Conservation (phyloP, 192 early-diverging fungal species). For the Haplosporangium gracile region DNA sequence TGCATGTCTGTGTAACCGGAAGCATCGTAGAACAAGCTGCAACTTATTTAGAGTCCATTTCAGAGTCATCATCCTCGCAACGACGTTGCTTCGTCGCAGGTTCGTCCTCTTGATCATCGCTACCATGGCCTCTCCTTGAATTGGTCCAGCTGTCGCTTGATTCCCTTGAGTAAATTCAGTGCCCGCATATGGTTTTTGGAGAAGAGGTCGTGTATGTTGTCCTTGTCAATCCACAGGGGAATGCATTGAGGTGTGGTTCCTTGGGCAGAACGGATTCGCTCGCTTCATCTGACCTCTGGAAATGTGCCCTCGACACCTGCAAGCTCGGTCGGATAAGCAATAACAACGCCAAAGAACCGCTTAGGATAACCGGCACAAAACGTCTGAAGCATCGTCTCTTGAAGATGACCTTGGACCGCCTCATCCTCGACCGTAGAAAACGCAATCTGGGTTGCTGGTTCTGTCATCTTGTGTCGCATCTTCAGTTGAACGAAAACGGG, state of each 20-base stretch:
- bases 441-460: background rate
- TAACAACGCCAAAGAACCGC: slow-evolving; percentile 20
- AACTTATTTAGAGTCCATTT: slow-evolving; percentile 13
- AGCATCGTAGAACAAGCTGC: slow-evolving; percentile 5
- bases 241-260: slow-evolving; percentile 13
- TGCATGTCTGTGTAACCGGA: background rate
- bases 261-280: background rate
- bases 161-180: slow-evolving; percentile 18
- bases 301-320: slow-evolving; percentile 14
- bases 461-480: background rate
- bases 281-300: slow-evolving; percentile 15
- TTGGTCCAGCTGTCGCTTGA: slow-evolving; percentile 10
- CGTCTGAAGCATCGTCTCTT: slow-evolving; percentile 14
- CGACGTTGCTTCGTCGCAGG: slow-evolving; percentile 23
- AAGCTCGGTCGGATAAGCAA: slow-evolving; percentile 30
- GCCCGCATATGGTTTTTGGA: slow-evolving; percentile 23
- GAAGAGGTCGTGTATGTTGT: slow-evolving; percentile 24
- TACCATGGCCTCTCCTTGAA: background rate
- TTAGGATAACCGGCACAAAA: slow-evolving; percentile 6
- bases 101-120: slow-evolving; percentile 15
- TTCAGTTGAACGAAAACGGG: slow-evolving; percentile 25
- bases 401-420: slow-evolving; percentile 15
- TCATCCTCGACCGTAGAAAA: slow-evolving; percentile 17
- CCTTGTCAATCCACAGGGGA: slow-evolving; percentile 24
- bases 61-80: background rate